Evolutionary conservation across 179 eudicot genomes (phyloP), one percentile per base, ranked within the genome.

Genomic region (Amaranthus tricolor): DNA sequence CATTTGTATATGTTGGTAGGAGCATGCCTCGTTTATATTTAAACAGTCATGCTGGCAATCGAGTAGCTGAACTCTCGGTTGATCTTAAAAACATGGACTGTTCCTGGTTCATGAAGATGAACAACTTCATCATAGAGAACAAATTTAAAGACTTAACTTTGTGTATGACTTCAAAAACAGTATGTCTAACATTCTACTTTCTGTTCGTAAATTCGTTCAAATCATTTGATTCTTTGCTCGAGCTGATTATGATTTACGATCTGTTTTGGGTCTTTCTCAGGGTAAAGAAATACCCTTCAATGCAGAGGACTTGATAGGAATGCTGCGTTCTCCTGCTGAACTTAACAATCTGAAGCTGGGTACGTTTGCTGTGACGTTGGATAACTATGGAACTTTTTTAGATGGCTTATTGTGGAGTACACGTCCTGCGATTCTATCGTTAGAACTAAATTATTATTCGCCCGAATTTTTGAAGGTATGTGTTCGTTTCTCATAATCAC

Each of bases 321-420:
- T 55, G 47, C 62, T 24, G 50, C 53, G 53, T 76, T 19, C 77
- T 55, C 43, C 52, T 1, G 62, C 17, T 11, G 71, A 73, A 65
- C 78, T 77, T 59, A 59, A 70, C 48, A 62, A 61, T 49, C 16
- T 77, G 75, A 55, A 49, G 55, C 31, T 81, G 62, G 44, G 17
- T n/a, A 24, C 75, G 9, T 21, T 54, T 62, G 43, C 59, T 31
- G 54, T 54, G 40, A 44, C 63, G 62, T 17, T 60, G 49, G 60
- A 19, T 12, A 66, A 50, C 48, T 77, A 61, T 81, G 70, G 43
- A 51, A 72, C 66, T 57, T 78, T 81, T 62, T 69, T 77, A 77
- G 75, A 81, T 77, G 75, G 62, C 71, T 81, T 81, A 59, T 57
- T 81, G 54, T 63, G 66, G 67, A 73, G 6, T 51, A 49, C 69